Conservation (phyloP, 1,284 basidiomycete species). For the Papiliotrema nemorosa region DNA sequence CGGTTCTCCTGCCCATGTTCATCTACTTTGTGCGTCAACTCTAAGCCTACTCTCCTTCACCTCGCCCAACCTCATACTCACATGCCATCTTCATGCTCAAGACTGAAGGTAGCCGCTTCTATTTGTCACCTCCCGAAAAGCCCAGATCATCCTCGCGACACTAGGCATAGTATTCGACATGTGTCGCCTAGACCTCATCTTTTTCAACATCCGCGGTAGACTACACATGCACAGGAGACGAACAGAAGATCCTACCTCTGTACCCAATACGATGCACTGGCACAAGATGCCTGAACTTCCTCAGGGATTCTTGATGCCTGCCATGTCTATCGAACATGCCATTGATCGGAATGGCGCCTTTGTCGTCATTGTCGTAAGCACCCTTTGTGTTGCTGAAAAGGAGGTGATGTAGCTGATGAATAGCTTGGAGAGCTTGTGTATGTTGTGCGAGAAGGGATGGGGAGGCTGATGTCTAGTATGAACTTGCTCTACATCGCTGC, state of each 20-base stretch:
- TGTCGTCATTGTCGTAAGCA: slow-evolving; percentile 44
- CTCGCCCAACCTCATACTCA: background rate
- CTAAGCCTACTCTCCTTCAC: background rate
- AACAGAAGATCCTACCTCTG: background rate
- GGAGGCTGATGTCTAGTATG: slow-evolving; percentile 14
- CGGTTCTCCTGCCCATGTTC: slow-evolving; percentile 37
- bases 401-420: background rate
- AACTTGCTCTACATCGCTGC: slow-evolving; percentile 18
- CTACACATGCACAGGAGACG: background rate
- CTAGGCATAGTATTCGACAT: slow-evolving; percentile 28
- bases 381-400: background rate
- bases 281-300: slow-evolving; percentile 19
- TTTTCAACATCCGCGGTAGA: slow-evolving; percentile 16
- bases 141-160: slow-evolving; percentile 8
- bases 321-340: slow-evolving; percentile 51
- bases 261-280: slow-evolving; percentile 3
- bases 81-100: background rate
- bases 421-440: slow-evolving; percentile 32
- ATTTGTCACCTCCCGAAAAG: slow-evolving; percentile 23
- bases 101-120: slow-evolving; percentile 28
- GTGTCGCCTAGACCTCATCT: slow-evolving; percentile 14
- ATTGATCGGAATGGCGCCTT: slow-evolving; percentile 49
- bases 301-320: slow-evolving; percentile 24
- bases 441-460: background rate
- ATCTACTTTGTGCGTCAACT: slow-evolving; percentile 30